Conservation (phyloP, 495 filamentous ascomycete genomes). For the Rostrohypoxylon terebratum region DNA sequence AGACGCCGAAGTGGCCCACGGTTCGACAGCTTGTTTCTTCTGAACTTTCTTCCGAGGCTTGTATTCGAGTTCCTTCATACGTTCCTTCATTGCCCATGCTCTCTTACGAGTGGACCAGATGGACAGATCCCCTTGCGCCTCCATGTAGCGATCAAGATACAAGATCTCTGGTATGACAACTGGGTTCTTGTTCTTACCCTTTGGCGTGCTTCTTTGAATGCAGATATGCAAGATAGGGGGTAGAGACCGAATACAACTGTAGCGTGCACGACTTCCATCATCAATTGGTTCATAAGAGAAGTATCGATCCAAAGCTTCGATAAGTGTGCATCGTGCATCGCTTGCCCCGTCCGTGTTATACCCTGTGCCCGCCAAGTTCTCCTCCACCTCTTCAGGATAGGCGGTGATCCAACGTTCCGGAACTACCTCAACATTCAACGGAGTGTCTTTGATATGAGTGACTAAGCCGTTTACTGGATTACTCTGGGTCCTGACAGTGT, state of each 20-base stretch:
- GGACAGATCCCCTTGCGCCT: slow-evolving; percentile 65
- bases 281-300: slow-evolving; percentile 83
- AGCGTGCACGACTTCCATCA: slow-evolving; percentile 71
- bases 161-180: slow-evolving; percentile 79
- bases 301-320: slow-evolving; percentile 83
- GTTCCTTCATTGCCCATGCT: slow-evolving; percentile 79
- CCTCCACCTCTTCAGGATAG: slow-evolving; percentile 48
- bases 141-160: slow-evolving; percentile 91
- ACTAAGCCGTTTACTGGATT: neutral
- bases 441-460: slow-evolving; percentile 37
- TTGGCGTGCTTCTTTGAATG: slow-evolving; percentile 82
- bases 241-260: slow-evolving; percentile 77
- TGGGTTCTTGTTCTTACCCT: slow-evolving; percentile 78
- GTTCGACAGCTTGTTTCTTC: neutral
- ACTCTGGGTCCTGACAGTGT: slow-evolving; percentile 51
- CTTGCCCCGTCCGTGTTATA: slow-evolving; percentile 35
- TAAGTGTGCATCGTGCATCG: slow-evolving; percentile 69
- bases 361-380: slow-evolving; percentile 3
- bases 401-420: slow-evolving; percentile 57
- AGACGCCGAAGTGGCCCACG: neutral
- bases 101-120: slow-evolving; percentile 72
- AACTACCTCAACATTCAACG: slow-evolving; percentile 51
- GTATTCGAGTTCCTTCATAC: slow-evolving; percentile 66
- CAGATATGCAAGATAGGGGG: slow-evolving; percentile 91
- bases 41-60: slow-evolving; percentile 11